Conservation (phyloP, 2,329 filamentous ascomycete species). For the Pestalotiopsis sp. region DNA sequence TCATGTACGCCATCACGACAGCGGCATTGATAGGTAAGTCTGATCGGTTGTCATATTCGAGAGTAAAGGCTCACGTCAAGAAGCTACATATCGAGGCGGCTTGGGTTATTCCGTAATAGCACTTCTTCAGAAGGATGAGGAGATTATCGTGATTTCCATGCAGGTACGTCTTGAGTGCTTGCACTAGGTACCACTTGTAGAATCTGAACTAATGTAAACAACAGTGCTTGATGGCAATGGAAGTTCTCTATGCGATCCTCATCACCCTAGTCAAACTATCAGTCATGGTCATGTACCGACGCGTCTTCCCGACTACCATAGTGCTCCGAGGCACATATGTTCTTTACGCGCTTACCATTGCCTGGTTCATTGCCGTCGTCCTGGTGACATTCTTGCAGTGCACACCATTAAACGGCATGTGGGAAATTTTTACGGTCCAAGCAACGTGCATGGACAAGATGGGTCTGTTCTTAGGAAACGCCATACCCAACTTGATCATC, state of each 20-base stretch:
- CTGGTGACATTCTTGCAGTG: constrained; percentile 6
- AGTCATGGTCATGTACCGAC: constrained; percentile 8
- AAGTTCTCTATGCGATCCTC: constrained; percentile 4
- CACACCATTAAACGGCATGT: neutral
- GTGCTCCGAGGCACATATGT: neutral
- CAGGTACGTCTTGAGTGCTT: neutral
- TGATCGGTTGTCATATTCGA: neutral
- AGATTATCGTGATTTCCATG: neutral
- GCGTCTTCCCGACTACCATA: constrained; percentile 3
- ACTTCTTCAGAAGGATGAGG: neutral
- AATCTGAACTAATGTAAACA: neutral
- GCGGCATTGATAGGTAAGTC: constrained; percentile 4
- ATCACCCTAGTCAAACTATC: constrained; percentile 9
- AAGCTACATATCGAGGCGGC: constrained; percentile 2
- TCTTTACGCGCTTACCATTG: neutral
- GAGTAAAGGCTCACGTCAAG: neutral
- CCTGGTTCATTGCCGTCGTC: constrained; percentile 2
- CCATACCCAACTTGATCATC: constrained; percentile 9
- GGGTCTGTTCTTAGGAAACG: constrained; percentile 5
- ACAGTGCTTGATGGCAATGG: constrained; percentile 5
- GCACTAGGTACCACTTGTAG: neutral
- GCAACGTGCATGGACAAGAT: neutral
- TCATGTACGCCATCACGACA: constrained; percentile 3
- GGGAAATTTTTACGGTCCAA: neutral
- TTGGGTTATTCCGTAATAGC: neutral